Evolutionary conservation across 2,329 filamentous ascomycete genomes (phyloP).

Genomic region (Fusarium graminum): DNA sequence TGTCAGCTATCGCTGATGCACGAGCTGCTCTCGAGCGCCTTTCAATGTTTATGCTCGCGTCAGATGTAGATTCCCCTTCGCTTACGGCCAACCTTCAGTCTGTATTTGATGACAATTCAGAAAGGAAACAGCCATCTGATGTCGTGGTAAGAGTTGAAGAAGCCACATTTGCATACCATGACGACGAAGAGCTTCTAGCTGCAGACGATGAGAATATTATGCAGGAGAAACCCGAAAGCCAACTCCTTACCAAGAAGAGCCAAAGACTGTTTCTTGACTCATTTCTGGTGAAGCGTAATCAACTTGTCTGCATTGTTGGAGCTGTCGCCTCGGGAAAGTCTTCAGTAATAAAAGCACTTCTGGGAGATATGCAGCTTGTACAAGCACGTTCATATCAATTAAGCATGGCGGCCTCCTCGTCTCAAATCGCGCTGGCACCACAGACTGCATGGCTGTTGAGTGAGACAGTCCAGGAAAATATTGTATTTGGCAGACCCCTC

Average conservation of each 20-base stretch:
- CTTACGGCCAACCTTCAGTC: not conserved
- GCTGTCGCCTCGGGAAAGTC: constrained; percentile 29
- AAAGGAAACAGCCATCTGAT: fast-evolving
- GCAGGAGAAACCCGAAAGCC: not conserved
- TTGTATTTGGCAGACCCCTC: constrained; percentile 16
- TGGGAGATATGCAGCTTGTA: constrained; percentile 25
- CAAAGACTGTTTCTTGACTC: constrained; percentile 11
- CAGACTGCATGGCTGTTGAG: constrained; percentile 32
- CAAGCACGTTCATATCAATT: constrained; percentile 16
- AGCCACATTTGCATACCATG: constrained; percentile 22
- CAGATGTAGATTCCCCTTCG: not conserved
- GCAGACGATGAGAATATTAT: not conserved
- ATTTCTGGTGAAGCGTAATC: constrained; percentile 3
- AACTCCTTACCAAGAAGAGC: not conserved
- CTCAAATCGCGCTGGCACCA: constrained; percentile 17
- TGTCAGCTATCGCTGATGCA: constrained; percentile 30
- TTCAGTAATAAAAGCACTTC: constrained; percentile 14
- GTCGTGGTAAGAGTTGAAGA: constrained; percentile 9
- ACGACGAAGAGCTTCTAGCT: constrained; percentile 8
- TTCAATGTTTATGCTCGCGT: constrained; percentile 20
- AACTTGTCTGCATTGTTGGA: constrained; percentile 23
- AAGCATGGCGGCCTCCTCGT: constrained; percentile 3
- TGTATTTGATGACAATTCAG: not conserved
- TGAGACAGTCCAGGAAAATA: constrained; percentile 28
- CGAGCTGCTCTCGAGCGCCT: constrained; percentile 26